Evolutionary conservation across 352 stramenopile species (phyloP), one percentile per base, ranked within the genome.

Genomic region (Pythium oligandrum): DNA sequence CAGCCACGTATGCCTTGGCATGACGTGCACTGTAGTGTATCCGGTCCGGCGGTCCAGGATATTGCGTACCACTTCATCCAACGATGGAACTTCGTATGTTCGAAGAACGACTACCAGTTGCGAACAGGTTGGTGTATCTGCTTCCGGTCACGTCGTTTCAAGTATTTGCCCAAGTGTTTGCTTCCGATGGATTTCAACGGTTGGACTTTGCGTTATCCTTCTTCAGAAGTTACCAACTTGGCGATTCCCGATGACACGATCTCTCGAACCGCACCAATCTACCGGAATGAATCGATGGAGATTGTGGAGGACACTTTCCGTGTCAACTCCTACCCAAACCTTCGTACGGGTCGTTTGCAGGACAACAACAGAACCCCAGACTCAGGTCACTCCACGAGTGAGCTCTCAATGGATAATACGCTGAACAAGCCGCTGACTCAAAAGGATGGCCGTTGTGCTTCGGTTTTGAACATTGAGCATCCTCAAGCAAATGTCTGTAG

Each of bases 21-120:
- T 53, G 87, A 96, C 44, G 81, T 95, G 4, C 82, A 95, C 51
- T 93, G 77, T 62, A 92, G 80, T 46, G 73, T 96, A 40, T 87
- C 83, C 0, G 86, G 86, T 17, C 78, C 76, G 33, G 64, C 81
- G 4, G 88, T 93, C 1, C 74, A 90, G 53, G 90, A 97, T 51
- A 71, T 96, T 31, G 85, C 83, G 3, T 86, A 80, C 46, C 87
- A 96, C 59, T 97, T 97, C 43, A 93, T 96, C 48, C 83, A 96
- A 60, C 86, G 90, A 17, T 97, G 90, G 90, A 96, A 97, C 50
- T 95, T 91, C 44, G 81, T 92, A 11, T 92, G 81, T 11, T 89
- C 82, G 8, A 94, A 95, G 67, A 92, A 91, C 37, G 81, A 95
- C 53, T 92, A 92, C 60, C 77, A 91, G 52, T 55, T 95, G 44